Base-by-base conservation (phyloP, 768 basidiomycete genomes). In the Mycena galopus region DNA sequence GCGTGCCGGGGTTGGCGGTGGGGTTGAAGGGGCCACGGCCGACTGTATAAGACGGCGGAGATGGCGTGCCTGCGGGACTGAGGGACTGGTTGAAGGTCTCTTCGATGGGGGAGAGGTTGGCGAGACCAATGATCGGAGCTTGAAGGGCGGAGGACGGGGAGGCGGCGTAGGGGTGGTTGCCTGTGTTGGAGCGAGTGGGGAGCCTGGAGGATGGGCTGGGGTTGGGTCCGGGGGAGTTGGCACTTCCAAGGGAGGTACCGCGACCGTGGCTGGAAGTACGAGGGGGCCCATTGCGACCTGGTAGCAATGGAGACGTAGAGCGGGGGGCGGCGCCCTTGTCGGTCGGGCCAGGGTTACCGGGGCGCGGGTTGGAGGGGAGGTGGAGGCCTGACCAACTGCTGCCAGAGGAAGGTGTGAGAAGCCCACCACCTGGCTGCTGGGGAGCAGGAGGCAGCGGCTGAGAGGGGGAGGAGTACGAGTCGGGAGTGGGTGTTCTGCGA, bases 31-130 rank as follows among this genome's bases (percentile, higher is more conserved):
- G 89, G 37, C 91, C 91, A 25, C 88, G 87, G 0, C 91, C 90
- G 50, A 90, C 89, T 4, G 86, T 81, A 77, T 90, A 92, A 29
- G 80, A 86, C 29, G 88, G 88, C 0, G 88, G 90, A 9, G 90
- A 86, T 3, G 90, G 85, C 11, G 84, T 86, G 58, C 79, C 79
- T 27, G 84, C 78, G 58, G 80, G 62, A 77, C 75, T 79, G 39
- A 79, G 78, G 51, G 82, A 79, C 14, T 81, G 76, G 58, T 80
- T 80, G 78, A 91, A 94, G 2, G 88, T 82, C 78, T 95, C 94
- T 29, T 90, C 86, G 65, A 95, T 93, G 0, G 94, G 94, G 1
- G 94, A 94, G 57, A 95, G 86, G 35, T 86, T 79, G 1, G 80
- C 76, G 63, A 77, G 81, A 33, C 77, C 69, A 51, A 72, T 67